phyloP scores from a whole-genome alignment of 331 rosid species.

The Rosa hybrid region DNA sequence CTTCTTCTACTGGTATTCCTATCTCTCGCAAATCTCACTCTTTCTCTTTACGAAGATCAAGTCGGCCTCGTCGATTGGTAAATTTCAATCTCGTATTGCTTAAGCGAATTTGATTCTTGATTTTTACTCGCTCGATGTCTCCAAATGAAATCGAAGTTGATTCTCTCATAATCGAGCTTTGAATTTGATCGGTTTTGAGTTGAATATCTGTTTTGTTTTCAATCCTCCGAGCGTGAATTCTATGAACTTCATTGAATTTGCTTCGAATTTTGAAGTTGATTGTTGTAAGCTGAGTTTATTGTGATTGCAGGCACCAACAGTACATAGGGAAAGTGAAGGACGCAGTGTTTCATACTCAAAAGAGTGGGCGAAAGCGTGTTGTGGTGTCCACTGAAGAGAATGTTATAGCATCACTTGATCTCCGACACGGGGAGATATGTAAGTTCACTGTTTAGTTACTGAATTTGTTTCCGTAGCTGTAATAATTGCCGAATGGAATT shows the following conservation, averaged over 20 bases:
- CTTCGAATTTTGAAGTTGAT: not conserved
- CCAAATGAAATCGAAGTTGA: not conserved
- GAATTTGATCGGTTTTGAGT: not conserved
- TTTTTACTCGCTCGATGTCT: not conserved
- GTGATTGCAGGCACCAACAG: conserved; percentile 73
- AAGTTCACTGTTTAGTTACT: conserved; percentile 24
- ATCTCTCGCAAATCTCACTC: conserved; percentile 30
- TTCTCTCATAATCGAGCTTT: not conserved
- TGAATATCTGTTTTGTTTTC: not conserved
- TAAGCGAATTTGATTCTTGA: not conserved
- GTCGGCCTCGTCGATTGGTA: conserved; percentile 97
- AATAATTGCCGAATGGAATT: not conserved
- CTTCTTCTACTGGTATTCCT: conserved; percentile 47
- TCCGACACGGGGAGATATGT: conserved; percentile 97
- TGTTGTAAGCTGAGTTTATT: not conserved
- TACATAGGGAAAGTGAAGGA: conserved; percentile 92
- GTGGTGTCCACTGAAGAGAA: conserved; percentile 95
- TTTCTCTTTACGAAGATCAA: conserved; percentile 88
- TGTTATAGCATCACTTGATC: conserved; percentile 93
- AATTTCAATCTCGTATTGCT: conserved; percentile 28
- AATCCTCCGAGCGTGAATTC: not conserved
- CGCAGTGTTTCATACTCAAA: conserved; percentile 90
- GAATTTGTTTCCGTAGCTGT: not conserved
- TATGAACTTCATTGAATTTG: not conserved
- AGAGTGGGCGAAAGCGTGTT: conserved; percentile 88